These are phyloP conservation scores for Colletotrichum scovillei DNA, from an alignment of 2,329 filamentous ascomycete genomes.

Conservation along the genomic window DNA sequence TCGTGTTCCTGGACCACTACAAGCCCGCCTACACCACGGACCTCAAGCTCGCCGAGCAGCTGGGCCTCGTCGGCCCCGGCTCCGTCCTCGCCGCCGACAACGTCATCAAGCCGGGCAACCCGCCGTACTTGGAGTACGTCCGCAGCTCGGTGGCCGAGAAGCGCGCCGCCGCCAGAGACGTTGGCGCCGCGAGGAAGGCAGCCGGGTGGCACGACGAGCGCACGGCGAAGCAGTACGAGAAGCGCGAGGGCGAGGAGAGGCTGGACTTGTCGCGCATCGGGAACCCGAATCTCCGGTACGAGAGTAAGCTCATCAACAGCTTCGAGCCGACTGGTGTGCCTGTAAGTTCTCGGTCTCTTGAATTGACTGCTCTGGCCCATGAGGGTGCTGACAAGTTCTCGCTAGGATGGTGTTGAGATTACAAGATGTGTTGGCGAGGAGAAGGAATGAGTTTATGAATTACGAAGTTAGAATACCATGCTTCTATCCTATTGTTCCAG, in stretches of 20 bases:
- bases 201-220: slow-evolving; percentile 51
- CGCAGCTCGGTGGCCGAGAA: slow-evolving; percentile 73
- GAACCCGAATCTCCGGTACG: slow-evolving; percentile 74
- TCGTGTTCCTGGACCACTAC: slow-evolving; percentile 85
- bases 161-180: slow-evolving; percentile 52
- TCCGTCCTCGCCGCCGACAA: slow-evolving; percentile 77
- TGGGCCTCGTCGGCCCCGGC: slow-evolving; percentile 72
- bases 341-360: slow-evolving; percentile 54
- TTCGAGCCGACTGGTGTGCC: slow-evolving; percentile 76
- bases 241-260: slow-evolving; percentile 59
- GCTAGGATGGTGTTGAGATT: slow-evolving; percentile 74
- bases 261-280: slow-evolving; percentile 53
- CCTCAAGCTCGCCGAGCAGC: slow-evolving; percentile 79
- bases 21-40: slow-evolving; percentile 82
- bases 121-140: slow-evolving; percentile 77
- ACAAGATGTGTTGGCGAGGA: slow-evolving; percentile 64
- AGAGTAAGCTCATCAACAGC: slow-evolving; percentile 72
- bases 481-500: not conserved
- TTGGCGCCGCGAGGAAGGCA: slow-evolving; percentile 38
- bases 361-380: too few relatives aligned
- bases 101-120: slow-evolving; percentile 77
- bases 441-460: slow-evolving; percentile 6
- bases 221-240: slow-evolving; percentile 65
- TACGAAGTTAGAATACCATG: not conserved
- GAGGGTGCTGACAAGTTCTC: not conserved